Evolutionary conservation across 129 eudicot species (phyloP), one percentile per base, ranked within the genome.

Genomic region (Rutidosis leptorrhynchoides): DNA sequence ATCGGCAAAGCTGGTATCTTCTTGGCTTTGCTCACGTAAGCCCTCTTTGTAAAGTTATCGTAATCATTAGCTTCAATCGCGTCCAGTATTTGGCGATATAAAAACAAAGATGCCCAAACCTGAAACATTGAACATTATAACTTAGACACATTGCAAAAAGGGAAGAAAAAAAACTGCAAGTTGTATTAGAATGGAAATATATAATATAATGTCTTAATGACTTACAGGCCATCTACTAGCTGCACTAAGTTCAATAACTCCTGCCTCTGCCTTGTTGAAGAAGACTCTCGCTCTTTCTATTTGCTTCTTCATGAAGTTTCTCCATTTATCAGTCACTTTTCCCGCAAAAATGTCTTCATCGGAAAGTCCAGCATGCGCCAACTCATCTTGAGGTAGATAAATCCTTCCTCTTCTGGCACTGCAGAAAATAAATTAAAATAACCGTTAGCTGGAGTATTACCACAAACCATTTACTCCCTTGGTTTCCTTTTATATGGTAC

Each of bases 151-250:
- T n/a, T n/a, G 6, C 10, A 59, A 58, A 54, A n/a, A n/a, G n/a
- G n/a, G n/a, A n/a, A n/a, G n/a, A n/a, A n/a, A n/a, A n/a, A n/a
- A n/a, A n/a, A n/a, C n/a, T n/a, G n/a, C n/a, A n/a, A n/a, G n/a
- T n/a, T n/a, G n/a, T n/a, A n/a, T n/a, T n/a, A n/a, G n/a, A n/a
- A n/a, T n/a, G n/a, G n/a, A n/a, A n/a, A n/a, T n/a, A n/a, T n/a
- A n/a, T n/a, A n/a, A n/a, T n/a, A n/a, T n/a, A n/a, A n/a, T n/a
- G n/a, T n/a, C n/a, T 37, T 7, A 62, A n/a, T 21, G 43, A 58
- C 95, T 88, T 80, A 93, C 98, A 0, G 98, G 98, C 98, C 96
- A 93, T 89, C 98, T 84, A 62, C 98, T 93, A 43, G 95, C 96
- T 12, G 96, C 54, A 73, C 91, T 89, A 54, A 93, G 95, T 65